phyloP scores from a whole-genome alignment of 805 yeast genomes.

The Diddensiella transvaalensis region DNA sequence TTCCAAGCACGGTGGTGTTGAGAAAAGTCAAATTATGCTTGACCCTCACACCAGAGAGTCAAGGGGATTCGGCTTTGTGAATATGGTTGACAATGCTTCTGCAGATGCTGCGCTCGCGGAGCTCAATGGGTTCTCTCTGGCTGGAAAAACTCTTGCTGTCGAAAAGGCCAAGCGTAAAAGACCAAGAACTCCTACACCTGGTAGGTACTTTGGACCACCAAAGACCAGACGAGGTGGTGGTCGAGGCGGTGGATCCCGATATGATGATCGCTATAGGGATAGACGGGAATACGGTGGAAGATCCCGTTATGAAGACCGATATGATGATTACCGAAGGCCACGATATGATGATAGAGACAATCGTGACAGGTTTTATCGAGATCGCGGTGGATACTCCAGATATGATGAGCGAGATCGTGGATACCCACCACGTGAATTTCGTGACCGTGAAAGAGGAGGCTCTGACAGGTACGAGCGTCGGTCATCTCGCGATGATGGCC shows the following conservation, averaged over 20 bases:
- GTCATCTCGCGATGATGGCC: constrained; percentile 13
- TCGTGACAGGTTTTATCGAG: constrained; percentile 23
- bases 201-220: constrained; percentile 35
- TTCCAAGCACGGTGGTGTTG: constrained; percentile 29
- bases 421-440: constrained; percentile 17
- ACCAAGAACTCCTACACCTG: constrained; percentile 38
- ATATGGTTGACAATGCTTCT: constrained; percentile 40
- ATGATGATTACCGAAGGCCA: constrained; percentile 21
- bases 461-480: constrained; percentile 9
- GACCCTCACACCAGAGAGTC: constrained; percentile 44
- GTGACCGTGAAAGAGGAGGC: constrained; percentile 16
- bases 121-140: constrained; percentile 41
- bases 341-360: constrained; percentile 26
- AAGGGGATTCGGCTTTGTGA: constrained; percentile 52
- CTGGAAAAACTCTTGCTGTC: constrained; percentile 42
- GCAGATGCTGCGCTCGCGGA: constrained; percentile 45
- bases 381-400: constrained; percentile 24
- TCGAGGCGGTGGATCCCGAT: constrained; percentile 17
- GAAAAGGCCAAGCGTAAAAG: constrained; percentile 42
- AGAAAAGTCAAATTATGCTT: constrained; percentile 39
- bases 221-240: constrained; percentile 22
- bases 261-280: constrained; percentile 21
- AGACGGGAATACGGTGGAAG: constrained; percentile 17
- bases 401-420: constrained; percentile 22
- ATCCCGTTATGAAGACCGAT: constrained; percentile 20